These are phyloP conservation scores for Serendipita sp. DNA, from an alignment of 768 basidiomycete species.

Conservation along the genomic window DNA sequence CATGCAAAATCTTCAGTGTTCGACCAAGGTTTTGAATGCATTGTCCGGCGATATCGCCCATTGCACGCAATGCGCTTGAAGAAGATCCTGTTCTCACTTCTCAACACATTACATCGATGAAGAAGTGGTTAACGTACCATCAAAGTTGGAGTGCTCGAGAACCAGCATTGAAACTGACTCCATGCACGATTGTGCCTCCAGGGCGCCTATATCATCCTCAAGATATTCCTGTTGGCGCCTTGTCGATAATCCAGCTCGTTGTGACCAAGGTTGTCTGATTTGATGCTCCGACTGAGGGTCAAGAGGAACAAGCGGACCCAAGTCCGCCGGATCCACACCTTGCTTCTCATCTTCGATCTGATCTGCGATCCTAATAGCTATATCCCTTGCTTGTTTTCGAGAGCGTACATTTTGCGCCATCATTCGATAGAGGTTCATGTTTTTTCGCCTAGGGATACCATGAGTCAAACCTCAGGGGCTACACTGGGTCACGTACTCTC, in stretches of 20 bases:
- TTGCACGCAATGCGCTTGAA: conserved; percentile 56
- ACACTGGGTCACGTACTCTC: too few relatives aligned
- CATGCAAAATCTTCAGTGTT: conserved; percentile 64
- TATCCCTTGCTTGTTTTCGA: not conserved
- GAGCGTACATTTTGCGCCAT: not conserved
- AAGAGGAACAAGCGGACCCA: not conserved
- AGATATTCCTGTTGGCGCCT: conserved; percentile 14
- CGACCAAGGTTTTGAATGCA: conserved; percentile 75
- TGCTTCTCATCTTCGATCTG: conserved; percentile 5
- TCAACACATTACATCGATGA: not conserved
- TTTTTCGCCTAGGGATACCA: too few relatives aligned
- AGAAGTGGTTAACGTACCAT: conserved; percentile 37
- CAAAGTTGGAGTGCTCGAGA: conserved; percentile 81
- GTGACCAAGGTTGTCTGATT: not conserved
- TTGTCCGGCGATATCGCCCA: conserved; percentile 60
- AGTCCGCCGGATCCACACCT: not conserved
- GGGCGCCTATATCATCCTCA: conserved; percentile 40
- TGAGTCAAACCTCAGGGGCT: too few relatives aligned
- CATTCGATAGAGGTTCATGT: not conserved
- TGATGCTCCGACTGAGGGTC: not conserved
- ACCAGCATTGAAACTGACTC: conserved; percentile 61
- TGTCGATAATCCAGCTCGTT: conserved; percentile 28
- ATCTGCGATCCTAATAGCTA: conserved; percentile 3
- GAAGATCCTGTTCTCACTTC: conserved; percentile 40
- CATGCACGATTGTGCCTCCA: conserved; percentile 45